These are phyloP conservation scores for Tulasnella sp. DNA, from an alignment of 768 basidiomycete genomes.

Conservation along the genomic window DNA sequence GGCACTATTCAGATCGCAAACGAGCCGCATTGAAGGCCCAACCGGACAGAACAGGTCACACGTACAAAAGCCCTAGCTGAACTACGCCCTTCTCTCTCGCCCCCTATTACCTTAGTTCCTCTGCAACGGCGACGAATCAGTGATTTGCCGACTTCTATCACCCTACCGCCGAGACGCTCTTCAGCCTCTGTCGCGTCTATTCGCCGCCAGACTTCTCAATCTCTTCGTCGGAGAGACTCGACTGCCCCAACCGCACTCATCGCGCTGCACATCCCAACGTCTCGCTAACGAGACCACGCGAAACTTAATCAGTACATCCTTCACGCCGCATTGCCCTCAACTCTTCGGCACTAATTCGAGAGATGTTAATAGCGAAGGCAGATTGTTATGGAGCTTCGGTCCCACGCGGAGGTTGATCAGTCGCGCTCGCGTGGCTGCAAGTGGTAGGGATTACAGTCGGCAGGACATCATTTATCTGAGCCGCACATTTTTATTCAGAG, in stretches of 20 bases:
- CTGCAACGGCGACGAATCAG: conserved; percentile 68
- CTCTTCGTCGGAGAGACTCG: conserved; percentile 57
- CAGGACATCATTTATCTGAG: too few species aligned
- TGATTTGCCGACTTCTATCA: conserved; percentile 91
- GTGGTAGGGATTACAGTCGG: too few species aligned
- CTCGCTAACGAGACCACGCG: conserved; percentile 86
- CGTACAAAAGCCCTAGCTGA: conserved; percentile 25
- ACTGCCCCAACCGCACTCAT: conserved; percentile 61
- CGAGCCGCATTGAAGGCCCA: conserved; percentile 70
- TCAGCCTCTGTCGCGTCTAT: conserved; percentile 89
- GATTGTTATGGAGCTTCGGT: too few species aligned
- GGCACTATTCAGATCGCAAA: conserved; percentile 64
- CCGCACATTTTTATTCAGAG: too few species aligned
- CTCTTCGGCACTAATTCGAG: too few species aligned
- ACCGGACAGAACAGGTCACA: conserved; percentile 60
- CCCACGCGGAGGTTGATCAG: too few species aligned
- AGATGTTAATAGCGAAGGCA: too few species aligned
- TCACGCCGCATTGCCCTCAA: conserved; percentile 73
- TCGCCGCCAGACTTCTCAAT: conserved; percentile 74
- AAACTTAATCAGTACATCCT: conserved; percentile 86
- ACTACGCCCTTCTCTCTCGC: neutral
- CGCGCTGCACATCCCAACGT: conserved; percentile 67
- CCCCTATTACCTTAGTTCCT: conserved; percentile 51
- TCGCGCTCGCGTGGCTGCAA: too few species aligned
- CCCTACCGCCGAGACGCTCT: conserved; percentile 86